A percentile compares a stretch with the other conserved stretches of the same genome.
phyloP scores from a whole-genome alignment of 2,329 filamentous ascomycete species.

The Tolypocladium amazonense region DNA sequence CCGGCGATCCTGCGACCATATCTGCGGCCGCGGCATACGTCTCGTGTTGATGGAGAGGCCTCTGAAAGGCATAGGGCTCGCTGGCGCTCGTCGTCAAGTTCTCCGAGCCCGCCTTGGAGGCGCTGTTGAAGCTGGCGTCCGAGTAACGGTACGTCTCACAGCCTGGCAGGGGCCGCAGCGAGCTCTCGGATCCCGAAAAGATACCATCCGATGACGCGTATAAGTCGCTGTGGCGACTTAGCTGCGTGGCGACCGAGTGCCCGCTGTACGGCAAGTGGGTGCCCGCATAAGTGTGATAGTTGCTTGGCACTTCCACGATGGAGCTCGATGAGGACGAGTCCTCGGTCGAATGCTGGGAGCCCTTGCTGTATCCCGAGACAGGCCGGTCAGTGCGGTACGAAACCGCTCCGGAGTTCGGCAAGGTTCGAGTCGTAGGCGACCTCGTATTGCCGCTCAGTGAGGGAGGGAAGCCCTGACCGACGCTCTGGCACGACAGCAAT shows the following conservation, averaged over 20 bases:
- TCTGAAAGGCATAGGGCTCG: neutral
- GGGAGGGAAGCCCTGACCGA: conserved; percentile 2
- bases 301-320: neutral
- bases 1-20: neutral
- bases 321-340: neutral
- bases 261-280: neutral
- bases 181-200: neutral
- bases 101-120: neutral
- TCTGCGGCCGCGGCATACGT: neutral
- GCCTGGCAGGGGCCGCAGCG: neutral
- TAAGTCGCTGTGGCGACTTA: neutral
- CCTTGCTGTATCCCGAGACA: conserved; percentile 1
- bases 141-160: neutral
- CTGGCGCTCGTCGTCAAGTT: neutral
- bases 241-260: neutral
- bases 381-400: conserved; percentile 13
- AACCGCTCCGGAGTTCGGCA: conserved; percentile 9
- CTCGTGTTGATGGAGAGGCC: neutral
- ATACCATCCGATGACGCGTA: neutral
- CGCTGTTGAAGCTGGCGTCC: neutral
- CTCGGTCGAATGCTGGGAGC: neutral
- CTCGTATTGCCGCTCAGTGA: conserved; percentile 8
- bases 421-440: conserved; percentile 9
- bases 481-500: conserved; percentile 10
- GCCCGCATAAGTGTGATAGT: neutral